Evolutionary conservation across 2,329 filamentous ascomycete species (phyloP), one percentile per base, ranked within the genome.

Genomic region (Pseudopyrenochaeta lycopersici): DNA sequence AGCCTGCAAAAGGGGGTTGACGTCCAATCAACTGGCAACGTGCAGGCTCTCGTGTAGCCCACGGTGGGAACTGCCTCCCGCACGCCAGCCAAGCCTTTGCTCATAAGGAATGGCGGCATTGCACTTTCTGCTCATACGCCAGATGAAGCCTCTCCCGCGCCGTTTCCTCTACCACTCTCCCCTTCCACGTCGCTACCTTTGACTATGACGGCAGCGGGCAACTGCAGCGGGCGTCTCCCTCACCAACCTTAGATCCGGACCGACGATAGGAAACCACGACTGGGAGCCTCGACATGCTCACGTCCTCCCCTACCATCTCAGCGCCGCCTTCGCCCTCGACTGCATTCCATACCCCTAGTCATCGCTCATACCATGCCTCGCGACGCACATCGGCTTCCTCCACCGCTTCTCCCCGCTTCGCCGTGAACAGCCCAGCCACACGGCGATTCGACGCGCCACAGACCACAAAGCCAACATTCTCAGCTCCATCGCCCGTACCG

Each of bases 281-380:
- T 29, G 20, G 35, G 51, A 17, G 51, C 54, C 47, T 50, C 64
- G 63, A 54, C 60, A 75, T 75, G 72, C 71, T 72, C 58, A 71
- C 70, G 45, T 73, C 68, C 36, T 73, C 72, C 40, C 73, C 72
- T 35, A 76, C 71, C 46, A 66, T 76, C 41, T 76, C 74, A 29
- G 71, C 74, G 51, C 68, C 73, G 43, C 53, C 71, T 32, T 76
- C 74, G 55, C 73, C 72, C 51, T 70, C 68, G 48, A 66, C 69
- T 10, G 49, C 71, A 30, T 74, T 75, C 63, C 71, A 73, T 62
- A 35, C 65, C 58, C 64, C 71, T 52, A 42, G 47, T 38, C 69
- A 62, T 52, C 67, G 67, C 55, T 39, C 65, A 38, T 73, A 72
- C 52, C 67, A 73, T 73, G 72, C 71, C 62, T 60, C 62, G 29